Evolutionary conservation across 257 asterid species (phyloP), one percentile per base, ranked within the genome.

Genomic region (Forsythia viridissima): DNA sequence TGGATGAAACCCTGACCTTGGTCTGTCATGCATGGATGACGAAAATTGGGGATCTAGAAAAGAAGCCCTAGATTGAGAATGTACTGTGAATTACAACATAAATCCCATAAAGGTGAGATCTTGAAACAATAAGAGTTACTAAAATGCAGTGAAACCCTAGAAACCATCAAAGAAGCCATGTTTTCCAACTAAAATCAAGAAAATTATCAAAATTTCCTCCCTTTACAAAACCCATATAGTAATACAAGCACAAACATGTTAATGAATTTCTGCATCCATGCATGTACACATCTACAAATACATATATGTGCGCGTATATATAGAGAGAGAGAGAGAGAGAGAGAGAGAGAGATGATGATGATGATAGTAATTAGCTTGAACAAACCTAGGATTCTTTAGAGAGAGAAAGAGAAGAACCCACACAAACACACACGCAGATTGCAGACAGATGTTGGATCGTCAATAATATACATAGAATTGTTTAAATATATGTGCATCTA

Each of bases 11-110:
- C 74, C 76, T 80, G 59, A 16, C 51, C 83, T 68, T 66, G 77
- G 82, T 38, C 70, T 40, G 59, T 3, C 16, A 43, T 59, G n/a
- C 78, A 80, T 68, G 59, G 72, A 72, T 36, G 67, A 46, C 12
- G 6, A 3, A 81, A 78, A 74, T 82, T 82, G 79, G 92, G 88
- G 88, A 86, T 84, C 90, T 79, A 81, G 78, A 75, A 79, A 71
- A 20, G 15, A 42, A 57, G 70, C 38, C 78, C 70, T 76, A 41
- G 72, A 70, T 82, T 46, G 46, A 80, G 51, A 76, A 81, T 78
- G 67, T 73, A 76, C 63, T 15, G 55, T 1, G 71, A n/a, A 43
- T 24, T 67, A 85, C 68, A 76, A 40, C 80, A 77, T n/a, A 63
- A 82, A 83, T 73, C 43, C 71, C 76, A 68, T 38, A 78, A 86